These are phyloP conservation scores for Allium fistulosum DNA, from an alignment of 106 monocot genomes.

Conservation along the genomic window DNA sequence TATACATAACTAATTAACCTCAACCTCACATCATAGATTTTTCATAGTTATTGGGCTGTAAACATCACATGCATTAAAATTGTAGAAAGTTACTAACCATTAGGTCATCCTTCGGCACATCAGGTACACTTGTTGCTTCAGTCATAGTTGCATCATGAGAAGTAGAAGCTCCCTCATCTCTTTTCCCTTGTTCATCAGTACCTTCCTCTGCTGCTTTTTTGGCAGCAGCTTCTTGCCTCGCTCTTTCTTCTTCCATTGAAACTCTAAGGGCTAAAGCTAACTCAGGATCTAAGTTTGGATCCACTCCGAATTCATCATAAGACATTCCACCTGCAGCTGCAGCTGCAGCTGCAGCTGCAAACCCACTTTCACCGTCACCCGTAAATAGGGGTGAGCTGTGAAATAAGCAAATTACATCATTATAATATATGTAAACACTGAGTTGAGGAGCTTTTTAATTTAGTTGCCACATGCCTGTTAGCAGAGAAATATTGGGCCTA, in stretches of 20 bases:
- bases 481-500: too few species aligned
- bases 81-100: constrained; percentile 26
- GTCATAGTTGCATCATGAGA: constrained; percentile 51
- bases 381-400: constrained; percentile 87
- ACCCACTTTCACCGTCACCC: constrained; percentile 85
- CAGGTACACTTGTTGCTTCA: constrained; percentile 36
- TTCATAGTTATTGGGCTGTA: background rate
- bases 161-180: constrained; percentile 30
- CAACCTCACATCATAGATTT: background rate
- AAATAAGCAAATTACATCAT: background rate
- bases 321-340: constrained; percentile 78
- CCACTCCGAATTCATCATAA: constrained; percentile 95
- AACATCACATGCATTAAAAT: background rate
- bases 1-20: background rate
- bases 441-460: too few species aligned
- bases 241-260: constrained; percentile 99
- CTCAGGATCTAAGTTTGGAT: constrained; percentile 96
- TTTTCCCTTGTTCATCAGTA: constrained; percentile 46
- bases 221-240: constrained; percentile 94
- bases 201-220: constrained; percentile 88
- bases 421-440: background rate
- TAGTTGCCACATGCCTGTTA: too few species aligned
- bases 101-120: constrained; percentile 39
- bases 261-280: constrained; percentile 92
- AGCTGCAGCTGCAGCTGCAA: constrained; percentile 85